Evolutionary conservation across 495 filamentous ascomycete genomes (phyloP).

Genomic region (Neurospora sp.): DNA sequence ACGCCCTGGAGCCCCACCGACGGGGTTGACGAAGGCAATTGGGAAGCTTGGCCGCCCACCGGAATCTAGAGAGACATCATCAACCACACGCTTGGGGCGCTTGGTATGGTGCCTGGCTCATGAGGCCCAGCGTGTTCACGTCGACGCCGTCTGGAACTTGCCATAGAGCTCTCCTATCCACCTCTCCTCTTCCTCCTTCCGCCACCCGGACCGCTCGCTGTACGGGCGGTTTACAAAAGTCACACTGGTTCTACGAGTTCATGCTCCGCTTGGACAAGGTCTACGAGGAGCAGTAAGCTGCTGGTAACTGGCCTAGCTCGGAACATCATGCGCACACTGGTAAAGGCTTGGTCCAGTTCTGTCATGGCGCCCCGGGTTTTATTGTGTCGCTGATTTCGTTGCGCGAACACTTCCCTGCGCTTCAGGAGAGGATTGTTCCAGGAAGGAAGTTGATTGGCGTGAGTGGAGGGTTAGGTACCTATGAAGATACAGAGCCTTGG

Average conservation of each 20-base stretch:
- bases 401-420: constrained; percentile 35
- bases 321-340: constrained; percentile 7
- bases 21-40: background rate
- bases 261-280: background rate
- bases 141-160: too few relatives aligned
- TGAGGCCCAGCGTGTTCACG: too few relatives aligned
- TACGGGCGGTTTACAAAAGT: too few relatives aligned
- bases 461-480: background rate
- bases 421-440: constrained; percentile 32
- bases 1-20: background rate
- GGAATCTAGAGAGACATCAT: background rate
- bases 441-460: too few relatives aligned
- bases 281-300: background rate
- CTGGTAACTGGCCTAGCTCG: constrained; percentile 37
- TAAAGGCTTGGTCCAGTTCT: constrained; percentile 50
- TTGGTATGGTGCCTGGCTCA: background rate
- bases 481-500: background rate
- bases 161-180: too few relatives aligned
- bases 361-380: constrained; percentile 56
- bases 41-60: background rate
- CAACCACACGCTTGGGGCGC: too few relatives aligned
- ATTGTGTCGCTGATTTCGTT: constrained; percentile 42
- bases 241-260: background rate
- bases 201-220: too few relatives aligned
- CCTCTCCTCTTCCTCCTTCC: too few relatives aligned